These are phyloP conservation scores for Boletus rex-veris DNA, from an alignment of 768 basidiomycete species.

Conservation along the genomic window DNA sequence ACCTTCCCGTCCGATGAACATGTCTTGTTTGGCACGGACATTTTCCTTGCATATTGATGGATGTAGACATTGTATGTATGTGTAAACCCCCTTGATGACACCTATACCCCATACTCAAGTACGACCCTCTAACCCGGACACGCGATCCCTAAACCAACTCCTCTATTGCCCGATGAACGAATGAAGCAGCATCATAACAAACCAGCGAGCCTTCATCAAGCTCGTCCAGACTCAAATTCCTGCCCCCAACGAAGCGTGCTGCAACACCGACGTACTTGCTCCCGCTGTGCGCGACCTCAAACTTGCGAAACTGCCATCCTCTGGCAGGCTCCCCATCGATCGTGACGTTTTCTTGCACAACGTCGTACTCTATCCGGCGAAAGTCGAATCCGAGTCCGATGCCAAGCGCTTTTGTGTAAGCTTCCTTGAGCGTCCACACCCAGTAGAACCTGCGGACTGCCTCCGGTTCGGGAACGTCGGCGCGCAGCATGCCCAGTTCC, in stretches of 20 bases:
- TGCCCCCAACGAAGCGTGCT: slow-evolving; percentile 55
- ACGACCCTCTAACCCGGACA: slow-evolving; percentile 15
- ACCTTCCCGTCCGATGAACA: slow-evolving; percentile 29
- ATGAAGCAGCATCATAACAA: slow-evolving; percentile 45
- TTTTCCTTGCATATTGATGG: slow-evolving; percentile 30
- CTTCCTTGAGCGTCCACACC: slow-evolving; percentile 91
- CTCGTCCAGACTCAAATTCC: slow-evolving; percentile 30
- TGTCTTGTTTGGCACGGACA: slow-evolving; percentile 28
- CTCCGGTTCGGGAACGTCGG: slow-evolving; percentile 44
- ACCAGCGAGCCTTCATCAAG: slow-evolving; percentile 39
- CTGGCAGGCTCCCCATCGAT: slow-evolving; percentile 55
- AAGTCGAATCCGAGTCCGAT: slow-evolving; percentile 82
- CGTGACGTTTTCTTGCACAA: slow-evolving; percentile 45
- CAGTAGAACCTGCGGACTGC: slow-evolving; percentile 67
- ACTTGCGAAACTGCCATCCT: slow-evolving; percentile 71
- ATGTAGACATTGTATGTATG: slow-evolving; percentile 16
- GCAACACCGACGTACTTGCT: slow-evolving; percentile 65
- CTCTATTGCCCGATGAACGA: slow-evolving; percentile 46
- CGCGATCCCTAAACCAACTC: slow-evolving; percentile 30
- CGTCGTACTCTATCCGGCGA: slow-evolving; percentile 68
- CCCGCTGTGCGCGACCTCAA: slow-evolving; percentile 45
- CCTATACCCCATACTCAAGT: slow-evolving; percentile 17
- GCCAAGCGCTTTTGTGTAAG: slow-evolving; percentile 86
- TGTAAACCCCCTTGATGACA: slow-evolving; percentile 3
- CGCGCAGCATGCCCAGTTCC: slow-evolving; percentile 34